phyloP scores from a whole-genome alignment of 164 flowering plant genomes.

The Tetrastigma voinierianum region DNA sequence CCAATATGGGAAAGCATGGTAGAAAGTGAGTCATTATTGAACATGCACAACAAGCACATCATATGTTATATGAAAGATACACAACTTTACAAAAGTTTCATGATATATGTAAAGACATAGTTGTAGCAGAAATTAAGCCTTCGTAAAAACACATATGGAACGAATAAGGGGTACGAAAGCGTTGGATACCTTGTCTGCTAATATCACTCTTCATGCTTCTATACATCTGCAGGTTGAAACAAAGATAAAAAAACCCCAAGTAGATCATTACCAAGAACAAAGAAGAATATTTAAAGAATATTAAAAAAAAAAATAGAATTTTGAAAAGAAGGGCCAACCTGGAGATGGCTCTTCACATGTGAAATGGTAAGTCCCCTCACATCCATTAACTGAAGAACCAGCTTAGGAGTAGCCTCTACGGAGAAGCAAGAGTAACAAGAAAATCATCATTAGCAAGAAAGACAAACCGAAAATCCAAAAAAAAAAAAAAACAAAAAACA shows the following conservation, averaged over 20 bases:
- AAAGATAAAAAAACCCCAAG: neutral
- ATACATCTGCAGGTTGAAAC: constrained; percentile 54
- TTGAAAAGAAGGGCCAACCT: constrained; percentile 48
- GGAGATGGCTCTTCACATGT: constrained; percentile 94
- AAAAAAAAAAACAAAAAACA: neutral
- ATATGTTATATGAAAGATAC: too few relatives aligned
- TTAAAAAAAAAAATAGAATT: neutral
- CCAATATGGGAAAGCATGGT: constrained; percentile 21
- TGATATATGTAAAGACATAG: too few relatives aligned
- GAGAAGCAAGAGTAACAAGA: neutral
- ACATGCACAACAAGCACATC: neutral
- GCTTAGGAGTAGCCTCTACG: constrained; percentile 86
- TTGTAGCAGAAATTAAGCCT: too few relatives aligned
- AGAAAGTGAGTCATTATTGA: constrained; percentile 12
- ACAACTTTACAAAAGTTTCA: too few relatives aligned
- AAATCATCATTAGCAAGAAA: neutral
- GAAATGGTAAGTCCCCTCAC: constrained; percentile 85
- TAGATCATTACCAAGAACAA: neutral
- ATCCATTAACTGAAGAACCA: constrained; percentile 83
- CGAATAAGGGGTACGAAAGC: neutral
- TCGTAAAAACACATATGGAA: neutral
- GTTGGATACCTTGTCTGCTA: constrained; percentile 42
- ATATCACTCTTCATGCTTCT: constrained; percentile 66
- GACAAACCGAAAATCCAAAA: neutral
- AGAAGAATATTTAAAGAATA: neutral